Evolutionary conservation across 176 grass and related monocot genomes (phyloP), one percentile per base, ranked within the genome.

Genomic region (Aegilops sharonensis): DNA sequence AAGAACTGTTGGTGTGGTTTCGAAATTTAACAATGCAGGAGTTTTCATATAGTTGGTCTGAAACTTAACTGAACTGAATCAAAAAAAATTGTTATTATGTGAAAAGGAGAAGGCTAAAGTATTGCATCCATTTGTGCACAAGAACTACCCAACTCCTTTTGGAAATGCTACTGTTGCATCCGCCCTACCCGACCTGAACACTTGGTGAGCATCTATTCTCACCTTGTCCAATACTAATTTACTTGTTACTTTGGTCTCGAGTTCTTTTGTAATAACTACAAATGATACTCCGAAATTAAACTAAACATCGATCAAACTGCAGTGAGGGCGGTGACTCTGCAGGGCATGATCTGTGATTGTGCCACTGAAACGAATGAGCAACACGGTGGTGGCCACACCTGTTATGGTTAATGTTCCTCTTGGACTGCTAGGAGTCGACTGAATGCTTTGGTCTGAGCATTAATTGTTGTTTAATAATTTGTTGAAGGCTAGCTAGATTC

Each of bases 131-230:
- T 60, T 34, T 39, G 43, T 8, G 42, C 54, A 79, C 13, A 80
- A 18, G 34, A 47, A 72, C 37, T 32, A 0, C 29, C 3, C 15
- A 47, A 0, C 36, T 71, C 32, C 67, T 17, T 39, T 18, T 32
- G 21, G 39, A 37, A 73, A 45, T 31, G 27, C 25, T 76, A 61
- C 27, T 15, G 56, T 8, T 47, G 23, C 42, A 21, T 52, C 45
- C 40, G 6, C 40, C 13, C 8, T 87, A 73, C 89, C 80, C 60
- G 67, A 79, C 89, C 67, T 90, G 14, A 89, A 88, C 73, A 86
- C 64, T 23, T 72, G 72, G 84, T 90, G 64, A 86, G 84, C 66
- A 52, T 64, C 52, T 11, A 18, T 52, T 21, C 56, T 72, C 66
- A 67, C 17, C 48, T 43, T 23, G 5, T 17, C 25, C 8, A 9